Evolutionary conservation across 176 grass and related monocot genomes (phyloP).

Genomic region (Carex pumila): DNA sequence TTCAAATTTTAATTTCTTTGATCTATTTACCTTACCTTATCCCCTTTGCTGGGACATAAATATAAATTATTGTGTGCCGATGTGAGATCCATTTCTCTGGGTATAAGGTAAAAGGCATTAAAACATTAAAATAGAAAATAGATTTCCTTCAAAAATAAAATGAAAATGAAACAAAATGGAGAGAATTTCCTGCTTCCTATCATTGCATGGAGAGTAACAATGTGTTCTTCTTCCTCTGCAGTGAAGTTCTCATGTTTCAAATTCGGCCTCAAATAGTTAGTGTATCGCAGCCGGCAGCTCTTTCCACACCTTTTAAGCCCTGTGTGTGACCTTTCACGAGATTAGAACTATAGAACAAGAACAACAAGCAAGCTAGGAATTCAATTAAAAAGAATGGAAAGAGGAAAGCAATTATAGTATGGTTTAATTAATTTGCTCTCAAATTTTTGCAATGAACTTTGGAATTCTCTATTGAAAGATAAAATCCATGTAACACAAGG

Average conservation of each 20-base stretch:
- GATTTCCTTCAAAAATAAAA: background rate
- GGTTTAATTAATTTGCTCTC: background rate
- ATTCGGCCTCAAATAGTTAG: slow-evolving; percentile 95
- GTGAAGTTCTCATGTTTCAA: slow-evolving; percentile 98
- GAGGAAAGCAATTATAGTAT: background rate
- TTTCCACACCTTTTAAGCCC: slow-evolving; percentile 94
- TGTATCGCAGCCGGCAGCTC: slow-evolving; percentile 91
- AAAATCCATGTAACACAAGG: background rate
- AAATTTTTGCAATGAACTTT: background rate
- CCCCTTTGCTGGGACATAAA: background rate
- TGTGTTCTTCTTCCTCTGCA: slow-evolving; percentile 84
- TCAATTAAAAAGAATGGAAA: background rate
- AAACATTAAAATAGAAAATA: background rate
- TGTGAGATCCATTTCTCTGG: background rate
- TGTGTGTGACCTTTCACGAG: slow-evolving; percentile 2
- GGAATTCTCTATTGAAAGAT: background rate
- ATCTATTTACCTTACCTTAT: background rate
- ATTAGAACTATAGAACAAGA: background rate
- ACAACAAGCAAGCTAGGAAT: background rate
- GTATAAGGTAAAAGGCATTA: background rate
- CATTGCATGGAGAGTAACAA: slow-evolving; percentile 78
- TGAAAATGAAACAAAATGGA: background rate
- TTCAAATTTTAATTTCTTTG: background rate
- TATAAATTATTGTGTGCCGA: background rate
- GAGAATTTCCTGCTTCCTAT: slow-evolving; percentile 69